Evolutionary conservation across 768 basidiomycete genomes (phyloP).

Genomic region (Favolaschia claudopus): DNA sequence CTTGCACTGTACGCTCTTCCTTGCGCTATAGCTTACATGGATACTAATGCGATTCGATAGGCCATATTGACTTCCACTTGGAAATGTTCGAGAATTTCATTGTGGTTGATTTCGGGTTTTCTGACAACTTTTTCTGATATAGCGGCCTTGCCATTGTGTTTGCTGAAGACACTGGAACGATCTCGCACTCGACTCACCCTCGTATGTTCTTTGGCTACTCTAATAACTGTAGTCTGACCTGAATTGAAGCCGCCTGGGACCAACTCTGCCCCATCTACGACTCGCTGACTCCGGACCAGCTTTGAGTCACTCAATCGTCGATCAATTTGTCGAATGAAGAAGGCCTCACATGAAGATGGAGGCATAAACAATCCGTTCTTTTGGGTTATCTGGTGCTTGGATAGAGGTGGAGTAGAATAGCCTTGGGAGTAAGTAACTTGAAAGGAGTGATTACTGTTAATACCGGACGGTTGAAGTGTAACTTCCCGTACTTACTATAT

Average conservation of each 20-base stretch:
- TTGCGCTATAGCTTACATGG: slow-evolving; percentile 18
- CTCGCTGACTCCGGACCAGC: slow-evolving; percentile 14
- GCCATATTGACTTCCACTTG: slow-evolving; percentile 42
- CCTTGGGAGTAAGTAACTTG: no score
- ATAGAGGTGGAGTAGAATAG: no score
- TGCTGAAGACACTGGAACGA: slow-evolving; percentile 19
- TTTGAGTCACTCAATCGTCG: no score
- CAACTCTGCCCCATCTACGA: slow-evolving; percentile 36
- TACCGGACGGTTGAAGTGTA: no score
- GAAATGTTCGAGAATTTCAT: slow-evolving; percentile 26
- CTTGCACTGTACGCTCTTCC: slow-evolving; percentile 18
- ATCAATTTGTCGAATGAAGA: no score
- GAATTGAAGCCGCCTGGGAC: slow-evolving; percentile 25
- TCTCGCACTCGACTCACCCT: slow-evolving; percentile 9
- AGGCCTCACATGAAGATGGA: no score
- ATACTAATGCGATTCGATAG: background rate
- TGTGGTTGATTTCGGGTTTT: background rate
- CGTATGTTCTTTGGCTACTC: background rate
- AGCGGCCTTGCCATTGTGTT: slow-evolving; percentile 31
- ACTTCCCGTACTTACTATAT: no score
- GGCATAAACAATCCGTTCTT: no score
- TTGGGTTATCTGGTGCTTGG: no score
- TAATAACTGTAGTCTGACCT: background rate
- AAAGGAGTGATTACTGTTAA: no score
- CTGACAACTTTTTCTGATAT: background rate